Evolutionary conservation across 495 filamentous ascomycete species (phyloP).

Genomic region (Staphylotrichum tortipilum): DNA sequence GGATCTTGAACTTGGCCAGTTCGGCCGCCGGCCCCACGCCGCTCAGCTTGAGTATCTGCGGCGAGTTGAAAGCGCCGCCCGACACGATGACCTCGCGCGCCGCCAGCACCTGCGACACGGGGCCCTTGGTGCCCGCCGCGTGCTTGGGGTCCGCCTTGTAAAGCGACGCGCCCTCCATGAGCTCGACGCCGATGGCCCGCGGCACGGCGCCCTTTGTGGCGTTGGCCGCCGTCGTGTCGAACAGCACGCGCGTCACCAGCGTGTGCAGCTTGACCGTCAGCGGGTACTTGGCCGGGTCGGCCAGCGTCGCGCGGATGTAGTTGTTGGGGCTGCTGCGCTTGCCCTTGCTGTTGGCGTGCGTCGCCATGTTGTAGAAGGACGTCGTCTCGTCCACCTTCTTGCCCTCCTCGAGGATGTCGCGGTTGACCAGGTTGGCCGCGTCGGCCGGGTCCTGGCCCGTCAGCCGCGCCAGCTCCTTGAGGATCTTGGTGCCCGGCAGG

Average conservation of each 20-base stretch:
- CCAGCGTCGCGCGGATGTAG: slow-evolving; percentile 36
- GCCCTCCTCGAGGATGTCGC: slow-evolving; percentile 34
- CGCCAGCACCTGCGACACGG: slow-evolving; percentile 26
- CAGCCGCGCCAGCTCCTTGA: slow-evolving; percentile 24
- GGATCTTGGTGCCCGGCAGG: slow-evolving; percentile 22
- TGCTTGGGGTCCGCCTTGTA: slow-evolving; percentile 40
- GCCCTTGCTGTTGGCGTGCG: slow-evolving; percentile 31
- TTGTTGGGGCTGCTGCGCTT: slow-evolving; percentile 37
- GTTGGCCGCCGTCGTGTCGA: slow-evolving; percentile 18
- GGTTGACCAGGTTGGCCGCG: slow-evolving; percentile 21
- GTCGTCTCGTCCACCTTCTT: slow-evolving; percentile 29
- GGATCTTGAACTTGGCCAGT: slow-evolving; percentile 37
- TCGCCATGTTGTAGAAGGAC: slow-evolving; percentile 38
- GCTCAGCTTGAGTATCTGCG: slow-evolving; percentile 49
- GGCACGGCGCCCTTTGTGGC: slow-evolving; percentile 23
- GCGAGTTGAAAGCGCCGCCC: slow-evolving; percentile 47
- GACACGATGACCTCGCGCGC: slow-evolving; percentile 48
- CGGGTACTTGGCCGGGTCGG: slow-evolving; percentile 36
- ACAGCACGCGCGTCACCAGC: slow-evolving; percentile 40
- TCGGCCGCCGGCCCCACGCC: slow-evolving; percentile 36
- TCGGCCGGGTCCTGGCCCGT: slow-evolving; percentile 29
- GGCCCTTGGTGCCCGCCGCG: slow-evolving; percentile 20
- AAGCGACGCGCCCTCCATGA: slow-evolving; percentile 31
- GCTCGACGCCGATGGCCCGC: slow-evolving; percentile 38
- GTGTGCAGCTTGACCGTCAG: slow-evolving; percentile 40